Conservation (phyloP, 306 rosid species). For the Gynostemma pentaphyllum region DNA sequence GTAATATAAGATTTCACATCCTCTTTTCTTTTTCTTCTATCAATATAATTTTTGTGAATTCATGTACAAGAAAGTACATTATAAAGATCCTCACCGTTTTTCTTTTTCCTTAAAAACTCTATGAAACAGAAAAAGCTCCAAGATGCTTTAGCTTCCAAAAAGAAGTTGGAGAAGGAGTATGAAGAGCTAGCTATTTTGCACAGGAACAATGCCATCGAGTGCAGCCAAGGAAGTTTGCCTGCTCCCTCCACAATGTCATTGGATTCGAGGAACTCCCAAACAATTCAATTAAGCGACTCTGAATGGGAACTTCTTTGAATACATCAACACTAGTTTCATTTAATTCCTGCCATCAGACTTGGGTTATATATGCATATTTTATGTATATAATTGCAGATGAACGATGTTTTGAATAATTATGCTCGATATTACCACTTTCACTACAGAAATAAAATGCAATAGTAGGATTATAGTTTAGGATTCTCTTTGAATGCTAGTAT, state of each 20-base stretch:
- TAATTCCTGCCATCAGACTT: conserved; percentile 15
- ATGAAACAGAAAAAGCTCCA: conserved; percentile 38
- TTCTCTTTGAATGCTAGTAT: background rate
- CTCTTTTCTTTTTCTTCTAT: too few relatives aligned
- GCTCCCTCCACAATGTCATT: background rate
- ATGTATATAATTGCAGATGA: background rate
- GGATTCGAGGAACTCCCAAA: conserved; percentile 17
- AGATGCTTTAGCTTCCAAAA: conserved; percentile 50
- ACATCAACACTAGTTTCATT: conserved; percentile 9
- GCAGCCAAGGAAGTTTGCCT: conserved; percentile 15
- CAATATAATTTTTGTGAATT: too few relatives aligned
- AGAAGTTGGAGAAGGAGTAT: conserved; percentile 57
- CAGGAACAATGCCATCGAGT: conserved; percentile 33
- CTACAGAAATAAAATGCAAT: background rate
- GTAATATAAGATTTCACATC: too few relatives aligned
- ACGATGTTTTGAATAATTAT: background rate
- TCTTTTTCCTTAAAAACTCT: background rate
- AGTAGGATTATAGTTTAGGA: background rate
- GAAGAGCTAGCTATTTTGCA: conserved; percentile 69
- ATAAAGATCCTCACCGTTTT: background rate
- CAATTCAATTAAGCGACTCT: conserved; percentile 30
- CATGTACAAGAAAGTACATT: too few relatives aligned
- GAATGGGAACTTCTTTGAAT: conserved; percentile 78
- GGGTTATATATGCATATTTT: conserved; percentile 2
- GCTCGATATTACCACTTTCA: background rate